Conservation (phyloP, 768 basidiomycete genomes). For the Erythrobasidium yunnanense region DNA sequence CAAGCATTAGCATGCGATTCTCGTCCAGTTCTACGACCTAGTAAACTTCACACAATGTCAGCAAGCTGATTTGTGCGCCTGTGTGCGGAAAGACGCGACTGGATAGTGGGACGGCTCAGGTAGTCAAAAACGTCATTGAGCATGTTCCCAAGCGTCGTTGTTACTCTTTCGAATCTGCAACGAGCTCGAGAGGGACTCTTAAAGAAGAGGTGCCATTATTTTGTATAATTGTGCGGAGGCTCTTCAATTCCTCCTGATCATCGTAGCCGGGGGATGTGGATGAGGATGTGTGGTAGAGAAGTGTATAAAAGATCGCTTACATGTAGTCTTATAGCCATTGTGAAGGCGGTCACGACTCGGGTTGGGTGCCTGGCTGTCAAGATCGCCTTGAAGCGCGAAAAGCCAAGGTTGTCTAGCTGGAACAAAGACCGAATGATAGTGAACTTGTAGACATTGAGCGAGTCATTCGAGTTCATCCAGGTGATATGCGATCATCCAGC, state of each 20-base stretch:
- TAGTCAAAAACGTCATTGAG: constrained; percentile 25
- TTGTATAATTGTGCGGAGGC: constrained; percentile 15
- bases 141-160: not conserved
- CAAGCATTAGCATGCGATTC: too few relatives aligned
- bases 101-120: constrained; percentile 24
- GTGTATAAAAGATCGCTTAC: not conserved
- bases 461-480: not conserved
- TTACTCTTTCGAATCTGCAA: not conserved
- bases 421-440: not conserved
- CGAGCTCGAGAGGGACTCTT: not conserved
- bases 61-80: too few relatives aligned
- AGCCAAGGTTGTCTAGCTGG: not conserved
- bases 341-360: not conserved
- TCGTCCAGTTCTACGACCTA: too few relatives aligned
- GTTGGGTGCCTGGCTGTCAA: not conserved
- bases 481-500: too few relatives aligned
- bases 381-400: too few relatives aligned
- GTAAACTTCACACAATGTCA: too few relatives aligned
- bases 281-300: not conserved
- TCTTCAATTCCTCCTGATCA: constrained; percentile 27
- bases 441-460: not conserved
- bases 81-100: too few relatives aligned
- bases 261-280: constrained; percentile 15
- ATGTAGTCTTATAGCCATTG: not conserved
- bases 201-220: constrained; percentile 27